Evolutionary conservation across 768 basidiomycete genomes (phyloP), one percentile per base, ranked within the genome.

Genomic region (Scleroderma citrinum): DNA sequence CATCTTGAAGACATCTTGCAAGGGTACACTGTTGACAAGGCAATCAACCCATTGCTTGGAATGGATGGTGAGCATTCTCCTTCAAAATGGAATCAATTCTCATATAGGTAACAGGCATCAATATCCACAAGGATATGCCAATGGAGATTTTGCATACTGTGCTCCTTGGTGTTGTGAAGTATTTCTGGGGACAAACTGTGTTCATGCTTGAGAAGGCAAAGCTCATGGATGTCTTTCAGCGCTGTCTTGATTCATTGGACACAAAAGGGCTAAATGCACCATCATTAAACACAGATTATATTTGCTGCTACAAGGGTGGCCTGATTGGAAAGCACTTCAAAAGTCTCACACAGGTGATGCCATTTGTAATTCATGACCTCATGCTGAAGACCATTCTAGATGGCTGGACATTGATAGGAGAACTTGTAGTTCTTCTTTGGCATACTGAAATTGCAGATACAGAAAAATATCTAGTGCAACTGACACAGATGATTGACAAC

Each of bases 401-500:
- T 7, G 52, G 68, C 0, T 70, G 65, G 35, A 63, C 62, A 10
- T 57, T 68, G 0, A 55, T 70, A 13, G 70, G 70, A 0, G 59
- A 64, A 10, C 63, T 76, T 0, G 41, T 61, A 0, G 67, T 72
- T 0, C 57, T 75, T 0, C 56, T 77, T 0, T 78, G 76, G 76
- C 54, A 72, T 8, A 63, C 65, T 0, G 62, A 66, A 50, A 76
- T 77, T 39, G 50, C 0, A 55, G 26, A 76, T 41, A 56, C 59
- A 17, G 60, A 69, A 5, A 40, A 57, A 16, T 77, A 75, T 53
- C 17, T 70, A 4, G 63, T 29, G 8, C 5, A 29, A 29, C 26
- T 29, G n/a, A n/a, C n/a, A n/a, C n/a, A n/a, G n/a, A n/a, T 17
- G 17, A 71, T 71, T 10, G 43, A 66, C 0, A 48, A 63, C 20